Conservation (phyloP, 2,329 filamentous ascomycete species). For the Beauveria bassiana region DNA sequence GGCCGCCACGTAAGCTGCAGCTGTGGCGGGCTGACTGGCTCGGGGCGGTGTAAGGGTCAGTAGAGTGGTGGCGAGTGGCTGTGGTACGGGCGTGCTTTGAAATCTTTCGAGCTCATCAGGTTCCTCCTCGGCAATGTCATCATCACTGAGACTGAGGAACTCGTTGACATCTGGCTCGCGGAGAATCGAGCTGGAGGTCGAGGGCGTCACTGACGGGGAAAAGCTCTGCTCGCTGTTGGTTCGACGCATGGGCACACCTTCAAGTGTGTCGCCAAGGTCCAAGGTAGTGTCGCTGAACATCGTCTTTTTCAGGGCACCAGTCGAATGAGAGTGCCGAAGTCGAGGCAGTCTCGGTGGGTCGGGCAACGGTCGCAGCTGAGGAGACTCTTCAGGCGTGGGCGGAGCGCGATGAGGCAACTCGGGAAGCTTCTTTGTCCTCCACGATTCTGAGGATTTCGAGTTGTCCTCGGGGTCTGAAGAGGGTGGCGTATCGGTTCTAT, state of each 20-base stretch:
- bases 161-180: slow-evolving; percentile 46
- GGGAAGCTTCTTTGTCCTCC: slow-evolving; percentile 22
- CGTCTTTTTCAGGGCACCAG: slow-evolving; percentile 21
- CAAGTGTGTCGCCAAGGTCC: slow-evolving; percentile 20
- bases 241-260: slow-evolving; percentile 19
- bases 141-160: slow-evolving; percentile 46
- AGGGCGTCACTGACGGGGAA: slow-evolving; percentile 20
- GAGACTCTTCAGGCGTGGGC: slow-evolving; percentile 28
- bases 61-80: slow-evolving; percentile 24
- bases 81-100: slow-evolving; percentile 18
- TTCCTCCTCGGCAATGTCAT: slow-evolving; percentile 47
- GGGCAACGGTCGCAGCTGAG: slow-evolving; percentile 24
- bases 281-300: slow-evolving; percentile 20
- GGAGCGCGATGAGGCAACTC: slow-evolving; percentile 18
- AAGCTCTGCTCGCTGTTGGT: slow-evolving; percentile 24
- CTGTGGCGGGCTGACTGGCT: slow-evolving; percentile 34
- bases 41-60: slow-evolving; percentile 39
- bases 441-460: slow-evolving; percentile 9
- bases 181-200: slow-evolving; percentile 30
- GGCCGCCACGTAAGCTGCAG: slow-evolving; percentile 46
- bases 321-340: slow-evolving; percentile 21
- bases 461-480: slow-evolving; percentile 27
- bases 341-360: slow-evolving; percentile 14
- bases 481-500: slow-evolving; percentile 26
- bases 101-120: slow-evolving; percentile 15